A percentile compares a stretch with the other conserved stretches of the same genome.
Evolutionary conservation across 164 flowering plant species (phyloP).

Genomic region (Nymphaea colorata): DNA sequence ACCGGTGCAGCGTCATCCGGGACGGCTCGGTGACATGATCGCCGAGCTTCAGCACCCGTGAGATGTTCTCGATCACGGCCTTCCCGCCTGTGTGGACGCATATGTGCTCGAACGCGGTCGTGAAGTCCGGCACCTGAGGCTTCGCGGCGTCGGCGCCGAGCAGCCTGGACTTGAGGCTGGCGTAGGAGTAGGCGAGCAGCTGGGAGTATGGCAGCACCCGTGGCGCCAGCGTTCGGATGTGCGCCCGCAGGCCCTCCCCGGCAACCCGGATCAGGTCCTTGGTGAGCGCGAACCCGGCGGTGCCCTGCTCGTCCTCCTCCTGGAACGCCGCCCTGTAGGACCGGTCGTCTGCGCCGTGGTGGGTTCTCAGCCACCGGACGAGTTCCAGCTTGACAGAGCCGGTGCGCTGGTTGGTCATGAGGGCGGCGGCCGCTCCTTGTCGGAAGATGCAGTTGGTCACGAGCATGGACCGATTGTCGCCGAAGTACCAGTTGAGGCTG

Average conservation of each 20-base stretch:
- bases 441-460: conserved; percentile 53
- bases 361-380: conserved; percentile 33
- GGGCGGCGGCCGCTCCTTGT: conserved; percentile 37
- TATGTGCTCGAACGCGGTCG: conserved; percentile 37
- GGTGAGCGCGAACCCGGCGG: conserved; percentile 40
- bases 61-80: conserved; percentile 35
- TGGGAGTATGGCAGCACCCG: conserved; percentile 37
- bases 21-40: conserved; percentile 44
- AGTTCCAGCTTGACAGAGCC: conserved; percentile 36
- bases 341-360: conserved; percentile 42
- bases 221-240: conserved; percentile 28
- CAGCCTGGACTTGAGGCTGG: conserved; percentile 8
- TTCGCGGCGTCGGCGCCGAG: conserved; percentile 14
- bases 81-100: conserved; percentile 67
- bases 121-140: conserved; percentile 35
- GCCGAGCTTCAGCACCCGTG: conserved; percentile 20
- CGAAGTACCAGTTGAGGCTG: conserved; percentile 49
- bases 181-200: conserved; percentile 22
- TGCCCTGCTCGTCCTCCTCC: conserved; percentile 38
- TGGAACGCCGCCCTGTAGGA: conserved; percentile 39
- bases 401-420: conserved; percentile 34
- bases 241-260: conserved; percentile 18
- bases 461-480: conserved; percentile 44
- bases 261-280: conserved; percentile 53
- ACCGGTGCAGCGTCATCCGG: conserved; percentile 44